phyloP scores from a whole-genome alignment of 2,329 filamentous ascomycete species.

The Tolypocladium inflatum region DNA sequence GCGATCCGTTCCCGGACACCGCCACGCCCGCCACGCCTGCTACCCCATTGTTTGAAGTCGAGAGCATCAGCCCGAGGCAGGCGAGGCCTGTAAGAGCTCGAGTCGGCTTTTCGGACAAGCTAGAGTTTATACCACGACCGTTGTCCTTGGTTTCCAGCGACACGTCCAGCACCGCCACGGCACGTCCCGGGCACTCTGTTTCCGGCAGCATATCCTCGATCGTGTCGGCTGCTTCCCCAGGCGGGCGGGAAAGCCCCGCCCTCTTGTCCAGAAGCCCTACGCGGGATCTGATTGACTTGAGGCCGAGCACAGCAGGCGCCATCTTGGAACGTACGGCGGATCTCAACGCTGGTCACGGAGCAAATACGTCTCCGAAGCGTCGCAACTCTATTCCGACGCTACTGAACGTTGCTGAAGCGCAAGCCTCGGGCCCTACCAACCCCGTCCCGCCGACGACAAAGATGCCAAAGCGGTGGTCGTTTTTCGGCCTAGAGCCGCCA shows the following conservation, averaged over 20 bases:
- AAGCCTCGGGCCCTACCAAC: slow-evolving; percentile 23
- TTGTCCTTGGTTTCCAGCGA: slow-evolving; percentile 78
- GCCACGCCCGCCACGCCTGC: neutral
- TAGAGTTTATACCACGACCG: slow-evolving; percentile 76
- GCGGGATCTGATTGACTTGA: slow-evolving; percentile 34
- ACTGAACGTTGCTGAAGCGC: slow-evolving; percentile 27
- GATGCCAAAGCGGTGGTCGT: slow-evolving; percentile 49
- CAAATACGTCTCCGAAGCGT: slow-evolving; percentile 31
- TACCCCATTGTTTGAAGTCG: slow-evolving; percentile 3
- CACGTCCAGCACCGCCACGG: slow-evolving; percentile 67
- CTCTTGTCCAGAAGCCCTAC: slow-evolving; percentile 29
- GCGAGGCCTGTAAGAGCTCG: slow-evolving; percentile 42
- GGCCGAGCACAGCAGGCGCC: slow-evolving; percentile 65
- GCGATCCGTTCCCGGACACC: neutral
- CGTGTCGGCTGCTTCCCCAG: slow-evolving; percentile 45
- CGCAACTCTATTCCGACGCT: slow-evolving; percentile 52
- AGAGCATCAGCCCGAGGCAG: slow-evolving; percentile 11
- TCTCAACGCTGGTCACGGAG: slow-evolving; percentile 5
- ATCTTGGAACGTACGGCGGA: slow-evolving; percentile 43
- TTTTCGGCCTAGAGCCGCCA: slow-evolving; percentile 48
- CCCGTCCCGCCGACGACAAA: slow-evolving; percentile 39
- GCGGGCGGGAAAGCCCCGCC: slow-evolving; percentile 29
- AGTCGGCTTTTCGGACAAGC: slow-evolving; percentile 75
- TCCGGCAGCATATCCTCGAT: slow-evolving; percentile 75
- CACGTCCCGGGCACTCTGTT: slow-evolving; percentile 60